Conservation (phyloP, 2,329 filamentous ascomycete species). For the Phaeosphaeriaceae sp. region DNA sequence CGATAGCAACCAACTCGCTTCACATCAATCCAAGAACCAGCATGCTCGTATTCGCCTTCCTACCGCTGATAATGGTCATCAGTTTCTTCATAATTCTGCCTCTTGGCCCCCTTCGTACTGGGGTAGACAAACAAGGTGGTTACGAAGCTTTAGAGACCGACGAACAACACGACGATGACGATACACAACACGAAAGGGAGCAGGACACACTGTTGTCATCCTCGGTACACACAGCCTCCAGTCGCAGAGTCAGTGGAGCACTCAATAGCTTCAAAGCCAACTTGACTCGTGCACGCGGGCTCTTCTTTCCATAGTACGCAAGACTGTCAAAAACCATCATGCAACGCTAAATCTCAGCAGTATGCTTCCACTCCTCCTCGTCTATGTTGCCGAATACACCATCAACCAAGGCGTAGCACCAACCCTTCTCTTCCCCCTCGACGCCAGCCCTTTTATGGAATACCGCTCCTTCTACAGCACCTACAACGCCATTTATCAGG, state of each 20-base stretch:
- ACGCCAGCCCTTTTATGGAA: constrained; percentile 75
- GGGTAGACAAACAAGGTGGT: constrained; percentile 50
- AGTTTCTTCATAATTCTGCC: constrained; percentile 88
- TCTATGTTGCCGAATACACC: constrained; percentile 95
- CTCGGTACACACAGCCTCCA: constrained; percentile 40
- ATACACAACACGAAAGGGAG: constrained; percentile 25
- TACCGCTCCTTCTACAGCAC: constrained; percentile 92
- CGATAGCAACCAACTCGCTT: constrained; percentile 80
- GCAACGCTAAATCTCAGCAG: constrained; percentile 42
- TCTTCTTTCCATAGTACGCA: constrained; percentile 74
- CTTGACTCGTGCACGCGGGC: constrained; percentile 68
- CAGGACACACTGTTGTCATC: constrained; percentile 46
- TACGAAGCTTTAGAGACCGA: constrained; percentile 63
- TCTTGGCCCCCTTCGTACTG: constrained; percentile 64
- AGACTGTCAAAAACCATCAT: too few relatives aligned
- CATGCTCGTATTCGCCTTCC: constrained; percentile 75
- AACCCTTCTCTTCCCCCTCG: constrained; percentile 84
- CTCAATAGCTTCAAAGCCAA: constrained; percentile 53
- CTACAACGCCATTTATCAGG: constrained; percentile 93
- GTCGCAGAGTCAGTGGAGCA: constrained; percentile 31
- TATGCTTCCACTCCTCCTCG: constrained; percentile 89
- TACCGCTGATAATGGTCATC: constrained; percentile 82
- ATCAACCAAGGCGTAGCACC: constrained; percentile 96
- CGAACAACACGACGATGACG: constrained; percentile 30
- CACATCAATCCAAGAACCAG: constrained; percentile 76